Evolutionary conservation across 352 stramenopile species (phyloP).

Genomic region (Globisporangium perplexum): DNA sequence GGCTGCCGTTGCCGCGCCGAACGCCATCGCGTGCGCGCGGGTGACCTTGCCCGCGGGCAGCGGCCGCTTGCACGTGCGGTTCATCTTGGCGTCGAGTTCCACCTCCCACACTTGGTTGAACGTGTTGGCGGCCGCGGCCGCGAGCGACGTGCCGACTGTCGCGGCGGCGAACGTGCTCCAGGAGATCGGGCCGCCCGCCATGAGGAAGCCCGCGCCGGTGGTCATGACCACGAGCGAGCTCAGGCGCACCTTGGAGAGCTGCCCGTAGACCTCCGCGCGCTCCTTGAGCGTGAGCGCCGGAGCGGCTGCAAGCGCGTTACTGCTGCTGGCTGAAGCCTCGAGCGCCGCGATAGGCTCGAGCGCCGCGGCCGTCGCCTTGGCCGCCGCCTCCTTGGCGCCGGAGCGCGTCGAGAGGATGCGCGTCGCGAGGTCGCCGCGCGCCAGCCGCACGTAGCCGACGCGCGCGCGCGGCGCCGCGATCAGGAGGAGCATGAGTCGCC

Average conservation of each 20-base stretch:
- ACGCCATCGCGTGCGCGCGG: slow-evolving; percentile 71
- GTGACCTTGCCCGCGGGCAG: slow-evolving; percentile 88
- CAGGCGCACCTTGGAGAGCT: slow-evolving; percentile 93
- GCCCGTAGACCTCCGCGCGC: slow-evolving; percentile 67
- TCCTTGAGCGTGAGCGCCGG: slow-evolving; percentile 51
- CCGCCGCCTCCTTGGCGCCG: slow-evolving; percentile 32
- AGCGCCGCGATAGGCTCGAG: slow-evolving; percentile 13
- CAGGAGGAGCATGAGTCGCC: neutral
- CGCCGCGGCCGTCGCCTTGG: slow-evolving; percentile 23
- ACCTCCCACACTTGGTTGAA: slow-evolving; percentile 99
- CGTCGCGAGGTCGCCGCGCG: slow-evolving; percentile 13
- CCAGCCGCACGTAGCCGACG: neutral
- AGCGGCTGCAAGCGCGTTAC: neutral
- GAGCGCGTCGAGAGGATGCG: slow-evolving; percentile 61
- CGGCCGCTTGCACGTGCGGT: slow-evolving; percentile 93
- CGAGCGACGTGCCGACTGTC: slow-evolving; percentile 94
- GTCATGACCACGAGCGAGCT: slow-evolving; percentile 96
- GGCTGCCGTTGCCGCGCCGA: slow-evolving; percentile 80
- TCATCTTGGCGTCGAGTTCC: slow-evolving; percentile 94
- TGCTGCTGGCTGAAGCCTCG: neutral
- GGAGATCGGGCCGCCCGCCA: slow-evolving; percentile 92
- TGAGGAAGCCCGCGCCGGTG: slow-evolving; percentile 94
- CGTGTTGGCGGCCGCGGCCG: slow-evolving; percentile 91
- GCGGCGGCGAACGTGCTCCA: slow-evolving; percentile 84
- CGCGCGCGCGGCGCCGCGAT: slow-evolving; percentile 1